These are phyloP conservation scores for Diaporthe humulicola DNA, from an alignment of 2,329 filamentous ascomycete species.

Conservation along the genomic window DNA sequence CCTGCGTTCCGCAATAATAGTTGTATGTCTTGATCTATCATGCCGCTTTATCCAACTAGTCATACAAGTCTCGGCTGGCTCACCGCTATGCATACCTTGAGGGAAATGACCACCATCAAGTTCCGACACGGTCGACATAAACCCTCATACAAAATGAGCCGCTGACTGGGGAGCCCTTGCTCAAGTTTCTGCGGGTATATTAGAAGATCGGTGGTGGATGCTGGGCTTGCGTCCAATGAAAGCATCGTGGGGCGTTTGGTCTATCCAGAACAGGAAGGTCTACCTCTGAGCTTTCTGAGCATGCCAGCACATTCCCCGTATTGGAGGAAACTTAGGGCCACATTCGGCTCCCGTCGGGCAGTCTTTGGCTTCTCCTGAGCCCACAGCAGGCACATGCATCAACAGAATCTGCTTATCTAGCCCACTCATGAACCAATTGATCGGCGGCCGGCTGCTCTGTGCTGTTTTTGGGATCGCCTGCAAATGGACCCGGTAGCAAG, in stretches of 20 bases:
- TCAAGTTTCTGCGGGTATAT: background rate
- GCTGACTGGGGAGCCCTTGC: background rate
- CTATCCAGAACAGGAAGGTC: constrained; percentile 28
- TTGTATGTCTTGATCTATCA: background rate
- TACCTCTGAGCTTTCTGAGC: background rate
- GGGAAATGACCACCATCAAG: background rate
- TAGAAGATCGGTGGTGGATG: constrained; percentile 11
- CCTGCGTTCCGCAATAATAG: background rate
- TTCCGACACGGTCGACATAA: background rate
- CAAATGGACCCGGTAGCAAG: background rate
- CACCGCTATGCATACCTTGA: background rate
- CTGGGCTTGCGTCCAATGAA: constrained; percentile 2
- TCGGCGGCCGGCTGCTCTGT: background rate
- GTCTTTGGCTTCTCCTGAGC: constrained; percentile 19
- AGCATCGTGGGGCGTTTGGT: background rate
- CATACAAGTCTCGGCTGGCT: background rate
- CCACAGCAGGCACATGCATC: constrained; percentile 6
- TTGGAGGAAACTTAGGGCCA: background rate
- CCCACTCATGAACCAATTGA: constrained; percentile 16
- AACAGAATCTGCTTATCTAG: constrained; percentile 19
- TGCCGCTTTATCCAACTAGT: background rate
- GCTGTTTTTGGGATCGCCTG: constrained; percentile 6
- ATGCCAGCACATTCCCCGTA: constrained; percentile 6
- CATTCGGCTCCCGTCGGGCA: constrained; percentile 19
- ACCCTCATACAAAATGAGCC: background rate